Evolutionary conservation across 2,329 filamentous ascomycete genomes (phyloP).

Genomic region (Microdochium paspali): DNA sequence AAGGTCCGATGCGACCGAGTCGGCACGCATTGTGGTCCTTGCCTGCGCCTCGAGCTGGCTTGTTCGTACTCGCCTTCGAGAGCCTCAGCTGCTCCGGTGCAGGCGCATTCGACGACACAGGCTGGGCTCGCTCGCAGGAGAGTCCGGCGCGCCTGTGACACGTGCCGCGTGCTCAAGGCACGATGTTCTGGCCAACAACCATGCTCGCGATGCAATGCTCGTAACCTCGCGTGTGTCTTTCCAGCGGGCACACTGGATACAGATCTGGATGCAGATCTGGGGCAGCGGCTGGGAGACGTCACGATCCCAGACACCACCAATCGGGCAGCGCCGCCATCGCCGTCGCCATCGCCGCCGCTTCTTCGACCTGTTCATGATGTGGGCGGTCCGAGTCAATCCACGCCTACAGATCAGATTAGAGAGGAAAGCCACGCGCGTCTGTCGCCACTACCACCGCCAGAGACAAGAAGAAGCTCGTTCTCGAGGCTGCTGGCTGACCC

Average conservation of each 20-base stretch:
- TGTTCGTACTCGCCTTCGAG: too few relatives aligned
- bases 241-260: neutral
- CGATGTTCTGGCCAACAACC: neutral
- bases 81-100: too few relatives aligned
- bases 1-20: neutral
- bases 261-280: too few relatives aligned
- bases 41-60: neutral
- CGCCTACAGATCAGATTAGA: too few relatives aligned
- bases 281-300: too few relatives aligned
- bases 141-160: neutral
- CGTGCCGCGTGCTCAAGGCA: neutral
- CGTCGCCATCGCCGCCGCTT: too few relatives aligned
- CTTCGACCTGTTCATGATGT: too few relatives aligned
- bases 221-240: neutral
- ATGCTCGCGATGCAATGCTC: neutral
- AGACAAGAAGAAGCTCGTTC: neutral
- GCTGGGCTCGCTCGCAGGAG: neutral
- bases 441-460: neutral
- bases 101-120: too few relatives aligned
- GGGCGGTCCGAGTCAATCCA: too few relatives aligned
- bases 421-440: neutral
- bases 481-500: neutral
- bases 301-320: too few relatives aligned
- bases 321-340: too few relatives aligned
- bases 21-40: neutral